phyloP scores from a whole-genome alignment of 2,329 filamentous ascomycete genomes.

The Ophiocordyceps robertsii region DNA sequence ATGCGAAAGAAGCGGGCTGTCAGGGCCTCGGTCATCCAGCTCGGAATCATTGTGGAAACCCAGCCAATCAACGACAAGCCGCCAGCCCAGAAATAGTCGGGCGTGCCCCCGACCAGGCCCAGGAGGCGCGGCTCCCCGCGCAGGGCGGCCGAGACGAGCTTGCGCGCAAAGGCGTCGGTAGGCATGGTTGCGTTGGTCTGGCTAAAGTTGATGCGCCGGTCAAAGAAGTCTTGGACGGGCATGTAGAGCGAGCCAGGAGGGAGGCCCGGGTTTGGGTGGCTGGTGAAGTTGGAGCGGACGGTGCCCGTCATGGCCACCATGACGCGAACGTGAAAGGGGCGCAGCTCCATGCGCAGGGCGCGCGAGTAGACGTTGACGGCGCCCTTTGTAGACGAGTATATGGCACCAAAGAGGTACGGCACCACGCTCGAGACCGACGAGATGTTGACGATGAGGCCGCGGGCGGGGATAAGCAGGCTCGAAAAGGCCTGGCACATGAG shows the following conservation, averaged over 20 bases:
- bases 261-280: slow-evolving; percentile 25
- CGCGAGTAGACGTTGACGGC: slow-evolving; percentile 40
- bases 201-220: slow-evolving; percentile 31
- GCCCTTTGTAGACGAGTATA: slow-evolving; percentile 42
- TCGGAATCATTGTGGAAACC: background rate
- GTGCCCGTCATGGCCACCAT: slow-evolving; percentile 45
- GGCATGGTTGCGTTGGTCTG: slow-evolving; percentile 27
- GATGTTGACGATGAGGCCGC: slow-evolving; percentile 41
- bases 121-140: background rate
- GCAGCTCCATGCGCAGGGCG: slow-evolving; percentile 38
- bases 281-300: slow-evolving; percentile 36
- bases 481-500: slow-evolving; percentile 38
- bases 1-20: background rate
- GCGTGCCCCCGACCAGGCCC: background rate
- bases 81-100: slow-evolving; percentile 1
- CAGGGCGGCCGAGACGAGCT: background rate
- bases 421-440: slow-evolving; percentile 36
- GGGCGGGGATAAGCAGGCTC: slow-evolving; percentile 32
- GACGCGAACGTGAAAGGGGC: slow-evolving; percentile 40
- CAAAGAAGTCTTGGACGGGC: slow-evolving; percentile 31
- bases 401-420: slow-evolving; percentile 39
- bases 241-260: slow-evolving; percentile 33
- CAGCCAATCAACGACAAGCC: background rate
- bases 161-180: background rate
- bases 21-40: background rate